Conservation (phyloP, 2,329 filamentous ascomycete species). For the Cercospora beticola region DNA sequence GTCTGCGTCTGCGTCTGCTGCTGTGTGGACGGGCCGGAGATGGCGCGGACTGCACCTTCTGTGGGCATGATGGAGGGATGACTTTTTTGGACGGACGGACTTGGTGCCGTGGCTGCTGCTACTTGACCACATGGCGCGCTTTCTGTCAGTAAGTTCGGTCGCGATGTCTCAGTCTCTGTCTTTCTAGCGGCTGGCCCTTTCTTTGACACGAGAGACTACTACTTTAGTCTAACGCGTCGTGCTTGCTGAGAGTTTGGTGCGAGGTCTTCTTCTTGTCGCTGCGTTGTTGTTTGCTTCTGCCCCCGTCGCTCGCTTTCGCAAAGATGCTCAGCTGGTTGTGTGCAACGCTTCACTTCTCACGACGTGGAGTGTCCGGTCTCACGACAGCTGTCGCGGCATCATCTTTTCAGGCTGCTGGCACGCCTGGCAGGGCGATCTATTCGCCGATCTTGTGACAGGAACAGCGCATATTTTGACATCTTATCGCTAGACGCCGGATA, state of each 20-base stretch:
- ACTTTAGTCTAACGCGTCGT: background rate
- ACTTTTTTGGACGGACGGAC: background rate
- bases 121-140: background rate
- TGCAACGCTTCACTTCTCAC: slow-evolving; percentile 17
- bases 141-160: background rate
- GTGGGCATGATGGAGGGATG: background rate
- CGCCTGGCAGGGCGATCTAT: background rate
- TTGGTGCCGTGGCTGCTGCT: background rate
- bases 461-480: background rate
- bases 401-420: slow-evolving; percentile 1
- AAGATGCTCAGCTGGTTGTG: slow-evolving; percentile 4
- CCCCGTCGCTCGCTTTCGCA: background rate
- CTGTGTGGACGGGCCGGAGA: background rate
- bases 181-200: background rate
- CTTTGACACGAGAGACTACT: background rate
- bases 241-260: background rate
- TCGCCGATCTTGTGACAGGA: background rate
- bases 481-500: slow-evolving; percentile 2
- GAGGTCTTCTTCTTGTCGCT: background rate
- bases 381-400: background rate
- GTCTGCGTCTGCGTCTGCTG: background rate
- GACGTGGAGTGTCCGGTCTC: background rate
- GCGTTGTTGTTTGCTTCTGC: slow-evolving; percentile 1
- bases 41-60: background rate
- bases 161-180: background rate